Conservation (phyloP, 2,329 filamentous ascomycete species). For the Apiospora koreana region DNA sequence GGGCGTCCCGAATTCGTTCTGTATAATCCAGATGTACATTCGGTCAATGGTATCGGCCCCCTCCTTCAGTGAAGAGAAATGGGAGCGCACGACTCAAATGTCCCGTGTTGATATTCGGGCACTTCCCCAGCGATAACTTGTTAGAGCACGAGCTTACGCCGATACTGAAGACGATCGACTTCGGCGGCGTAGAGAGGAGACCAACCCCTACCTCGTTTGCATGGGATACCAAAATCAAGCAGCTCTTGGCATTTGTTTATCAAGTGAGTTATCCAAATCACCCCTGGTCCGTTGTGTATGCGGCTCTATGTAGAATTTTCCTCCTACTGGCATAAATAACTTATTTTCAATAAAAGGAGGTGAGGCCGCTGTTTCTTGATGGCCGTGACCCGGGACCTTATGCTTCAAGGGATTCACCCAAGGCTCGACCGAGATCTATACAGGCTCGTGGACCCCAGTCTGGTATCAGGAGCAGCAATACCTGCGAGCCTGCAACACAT, state of each 20-base stretch:
- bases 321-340: background rate
- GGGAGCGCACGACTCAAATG: background rate
- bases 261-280: background rate
- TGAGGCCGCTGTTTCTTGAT: background rate
- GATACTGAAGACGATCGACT: conserved; percentile 12
- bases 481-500: background rate
- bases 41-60: background rate
- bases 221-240: background rate
- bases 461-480: background rate
- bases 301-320: background rate
- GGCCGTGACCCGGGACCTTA: background rate
- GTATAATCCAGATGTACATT: background rate
- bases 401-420: background rate
- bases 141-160: conserved; percentile 10
- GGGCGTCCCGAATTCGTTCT: background rate
- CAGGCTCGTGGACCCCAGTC: background rate
- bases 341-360: background rate
- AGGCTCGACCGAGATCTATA: background rate
- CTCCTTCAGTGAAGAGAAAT: too few species aligned
- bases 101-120: conserved; percentile 9
- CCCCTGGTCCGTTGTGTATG: background rate
- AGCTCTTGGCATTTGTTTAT: background rate
- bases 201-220: background rate
- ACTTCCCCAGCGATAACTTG: background rate
- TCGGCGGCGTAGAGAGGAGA: background rate